Percentiles rank a stretch among this genome's conserved stretches.
Evolutionary conservation across 257 asterid species (phyloP).

Genomic region (Voacanga thouarsii): DNA sequence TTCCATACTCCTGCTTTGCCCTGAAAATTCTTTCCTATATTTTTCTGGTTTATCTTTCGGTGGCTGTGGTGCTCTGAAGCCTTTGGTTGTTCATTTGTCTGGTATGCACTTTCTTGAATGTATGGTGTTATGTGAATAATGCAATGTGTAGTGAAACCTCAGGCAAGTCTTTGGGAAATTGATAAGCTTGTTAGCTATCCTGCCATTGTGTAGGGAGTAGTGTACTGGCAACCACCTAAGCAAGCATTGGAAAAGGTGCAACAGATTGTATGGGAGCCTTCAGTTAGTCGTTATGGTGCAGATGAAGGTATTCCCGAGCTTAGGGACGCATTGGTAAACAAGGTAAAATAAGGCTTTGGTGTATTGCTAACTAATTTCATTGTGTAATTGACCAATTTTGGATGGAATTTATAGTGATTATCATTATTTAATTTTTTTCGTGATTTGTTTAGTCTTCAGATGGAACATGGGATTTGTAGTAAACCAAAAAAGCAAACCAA

Average conservation of each 20-base stretch:
- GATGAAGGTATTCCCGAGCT: constrained; percentile 97
- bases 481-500: neutral
- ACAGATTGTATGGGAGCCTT: constrained; percentile 76
- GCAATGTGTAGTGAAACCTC: neutral
- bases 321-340: constrained; percentile 65
- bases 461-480: too few relatives aligned
- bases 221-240: constrained; percentile 94
- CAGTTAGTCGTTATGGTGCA: constrained; percentile 83
- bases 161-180: neutral
- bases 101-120: neutral
- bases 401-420: neutral
- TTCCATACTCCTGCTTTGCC: neutral
- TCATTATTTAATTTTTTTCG: too few relatives aligned
- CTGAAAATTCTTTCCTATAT: neutral
- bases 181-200: neutral
- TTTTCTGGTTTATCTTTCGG: constrained; percentile 4
- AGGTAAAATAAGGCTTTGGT: constrained; percentile 40
- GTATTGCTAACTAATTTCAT: neutral
- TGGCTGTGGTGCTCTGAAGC: neutral
- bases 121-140: neutral
- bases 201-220: constrained; percentile 67
- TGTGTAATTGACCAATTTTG: constrained; percentile 1
- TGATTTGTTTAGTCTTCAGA: neutral
- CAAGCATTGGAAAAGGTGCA: constrained; percentile 75
- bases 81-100: neutral